These are phyloP conservation scores for Aspergillus nomiae DNA, from an alignment of 2,329 filamentous ascomycete species.

Conservation along the genomic window DNA sequence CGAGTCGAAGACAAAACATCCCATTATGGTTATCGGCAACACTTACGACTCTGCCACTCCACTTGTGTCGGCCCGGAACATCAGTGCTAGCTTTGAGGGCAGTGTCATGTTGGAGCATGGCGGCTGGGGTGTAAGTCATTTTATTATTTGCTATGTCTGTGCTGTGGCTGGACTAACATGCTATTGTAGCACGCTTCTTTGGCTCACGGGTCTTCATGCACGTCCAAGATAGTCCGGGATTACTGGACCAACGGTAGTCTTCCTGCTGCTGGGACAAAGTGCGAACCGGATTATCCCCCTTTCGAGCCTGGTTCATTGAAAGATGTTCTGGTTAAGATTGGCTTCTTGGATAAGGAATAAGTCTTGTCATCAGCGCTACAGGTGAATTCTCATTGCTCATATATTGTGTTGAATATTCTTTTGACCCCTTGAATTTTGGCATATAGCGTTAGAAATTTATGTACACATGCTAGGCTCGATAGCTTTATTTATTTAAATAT, in stretches of 20 bases:
- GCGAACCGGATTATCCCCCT: slow-evolving; percentile 20
- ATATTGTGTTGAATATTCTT: accelerated
- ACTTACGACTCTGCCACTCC: slow-evolving; percentile 26
- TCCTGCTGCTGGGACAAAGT: slow-evolving; percentile 35
- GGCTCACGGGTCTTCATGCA: slow-evolving; percentile 35
- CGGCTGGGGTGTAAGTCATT: slow-evolving; percentile 17
- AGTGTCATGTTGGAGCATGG: slow-evolving; percentile 25
- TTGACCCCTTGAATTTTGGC: too few species aligned
- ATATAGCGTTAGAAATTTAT: too few species aligned
- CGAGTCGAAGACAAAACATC: slow-evolving; percentile 22
- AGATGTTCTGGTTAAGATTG: not conserved
- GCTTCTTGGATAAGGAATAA: not conserved
- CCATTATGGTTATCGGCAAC: slow-evolving; percentile 28
- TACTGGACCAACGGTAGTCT: slow-evolving; percentile 42
- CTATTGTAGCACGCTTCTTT: slow-evolving; percentile 18
- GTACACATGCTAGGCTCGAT: too few species aligned
- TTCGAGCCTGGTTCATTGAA: not conserved
- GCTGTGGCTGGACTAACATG: not conserved
- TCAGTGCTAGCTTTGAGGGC: slow-evolving; percentile 22
- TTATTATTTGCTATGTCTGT: not conserved
- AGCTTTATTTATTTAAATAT: too few species aligned
- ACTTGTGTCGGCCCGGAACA: slow-evolving; percentile 20
- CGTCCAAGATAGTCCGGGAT: slow-evolving; percentile 23
- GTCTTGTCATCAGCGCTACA: not conserved
- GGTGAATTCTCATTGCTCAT: not conserved